These are phyloP conservation scores for Ophiostoma populinum DNA, from an alignment of 2,329 filamentous ascomycete species.

Conservation along the genomic window DNA sequence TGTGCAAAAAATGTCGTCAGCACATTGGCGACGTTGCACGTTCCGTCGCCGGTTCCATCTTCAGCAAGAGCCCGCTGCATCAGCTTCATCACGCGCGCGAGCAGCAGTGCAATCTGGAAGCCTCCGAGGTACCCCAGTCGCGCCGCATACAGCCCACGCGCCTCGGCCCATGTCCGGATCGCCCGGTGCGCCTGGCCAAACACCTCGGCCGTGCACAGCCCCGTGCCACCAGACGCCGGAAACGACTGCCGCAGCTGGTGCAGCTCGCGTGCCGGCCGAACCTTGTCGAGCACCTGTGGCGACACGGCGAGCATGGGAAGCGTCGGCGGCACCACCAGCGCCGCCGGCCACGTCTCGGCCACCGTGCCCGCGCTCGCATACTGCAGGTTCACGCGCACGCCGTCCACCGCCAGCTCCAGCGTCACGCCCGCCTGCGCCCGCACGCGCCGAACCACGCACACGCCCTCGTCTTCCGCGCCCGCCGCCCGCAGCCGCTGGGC, in stretches of 20 bases:
- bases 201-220: constrained; percentile 20
- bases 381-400: constrained; percentile 44
- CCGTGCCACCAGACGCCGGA: constrained; percentile 19
- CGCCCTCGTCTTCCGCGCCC: constrained; percentile 17
- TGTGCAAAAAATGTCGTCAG: constrained; percentile 43
- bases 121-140: constrained; percentile 49
- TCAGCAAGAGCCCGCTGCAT: constrained; percentile 14
- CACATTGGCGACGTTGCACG: constrained; percentile 27
- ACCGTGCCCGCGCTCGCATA: constrained; percentile 44
- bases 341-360: constrained; percentile 32
- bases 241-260: constrained; percentile 41
- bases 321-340: constrained; percentile 28
- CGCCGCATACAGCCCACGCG: constrained; percentile 44
- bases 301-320: constrained; percentile 39
- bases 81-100: constrained; percentile 42
- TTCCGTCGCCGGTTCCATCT: background rate
- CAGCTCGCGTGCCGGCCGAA: constrained; percentile 47
- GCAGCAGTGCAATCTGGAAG: constrained; percentile 45
- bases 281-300: constrained; percentile 36
- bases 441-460: constrained; percentile 38
- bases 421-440: constrained; percentile 42
- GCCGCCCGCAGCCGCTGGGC: constrained; percentile 28
- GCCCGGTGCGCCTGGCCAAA: constrained; percentile 42
- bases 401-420: constrained; percentile 42
- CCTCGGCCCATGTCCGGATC: constrained; percentile 44